Evolutionary conservation across 495 filamentous ascomycete species (phyloP).

Genomic region (Penicillium taxi): DNA sequence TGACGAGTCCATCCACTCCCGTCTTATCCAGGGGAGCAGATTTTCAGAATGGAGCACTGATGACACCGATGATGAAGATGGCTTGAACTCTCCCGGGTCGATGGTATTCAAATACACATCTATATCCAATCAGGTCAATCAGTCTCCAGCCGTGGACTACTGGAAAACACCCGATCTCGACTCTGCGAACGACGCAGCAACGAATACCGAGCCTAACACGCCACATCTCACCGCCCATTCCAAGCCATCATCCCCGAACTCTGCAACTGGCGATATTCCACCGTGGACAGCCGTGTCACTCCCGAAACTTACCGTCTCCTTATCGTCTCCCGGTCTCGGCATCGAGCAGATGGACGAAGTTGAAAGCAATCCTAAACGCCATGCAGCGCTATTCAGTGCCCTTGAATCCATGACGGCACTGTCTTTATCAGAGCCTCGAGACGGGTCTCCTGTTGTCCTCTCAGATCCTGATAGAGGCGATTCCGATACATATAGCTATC

Average conservation of each 20-base stretch:
- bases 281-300: constrained; percentile 20
- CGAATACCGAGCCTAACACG: constrained; percentile 31
- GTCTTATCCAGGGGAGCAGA: constrained; percentile 30
- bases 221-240: constrained; percentile 33
- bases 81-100: constrained; percentile 34
- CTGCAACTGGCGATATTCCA: constrained; percentile 24
- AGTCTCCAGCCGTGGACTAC: constrained; percentile 15
- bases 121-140: constrained; percentile 17
- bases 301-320: constrained; percentile 26
- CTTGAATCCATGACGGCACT: constrained; percentile 27
- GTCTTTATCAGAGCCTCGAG: constrained; percentile 21
- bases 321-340: constrained; percentile 28
- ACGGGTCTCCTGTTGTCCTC: constrained; percentile 20
- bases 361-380: constrained; percentile 40
- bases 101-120: constrained; percentile 31
- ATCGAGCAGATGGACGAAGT: constrained; percentile 33
- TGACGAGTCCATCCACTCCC: constrained; percentile 23
- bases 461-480: constrained; percentile 10
- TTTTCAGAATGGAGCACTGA: constrained; percentile 44
- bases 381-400: constrained; percentile 35
- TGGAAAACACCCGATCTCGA: constrained; percentile 22
- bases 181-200: constrained; percentile 16
- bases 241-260: constrained; percentile 30
- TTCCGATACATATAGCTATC: constrained; percentile 4
- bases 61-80: constrained; percentile 22